phyloP scores from a whole-genome alignment of 371 early-diverging fungal genomes.

The Coemansia sp. region DNA sequence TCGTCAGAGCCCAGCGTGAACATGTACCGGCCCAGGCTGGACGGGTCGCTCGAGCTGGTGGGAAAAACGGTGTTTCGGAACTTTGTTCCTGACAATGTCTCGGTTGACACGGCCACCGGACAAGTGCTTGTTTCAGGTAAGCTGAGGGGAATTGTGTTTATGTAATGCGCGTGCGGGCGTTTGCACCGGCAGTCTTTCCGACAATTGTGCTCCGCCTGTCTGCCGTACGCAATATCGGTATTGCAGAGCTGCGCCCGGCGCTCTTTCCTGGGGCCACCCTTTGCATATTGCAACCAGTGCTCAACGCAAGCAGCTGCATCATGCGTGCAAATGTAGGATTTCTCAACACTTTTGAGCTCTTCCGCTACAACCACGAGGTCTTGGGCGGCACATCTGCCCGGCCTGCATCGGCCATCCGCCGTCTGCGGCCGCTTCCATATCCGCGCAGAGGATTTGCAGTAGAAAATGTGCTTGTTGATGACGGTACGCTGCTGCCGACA shows the following conservation, averaged over 20 bases:
- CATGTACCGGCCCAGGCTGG: conserved; percentile 33
- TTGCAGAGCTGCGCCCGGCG: too few relatives aligned
- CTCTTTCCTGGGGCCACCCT: too few relatives aligned
- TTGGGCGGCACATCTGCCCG: conserved; percentile 38
- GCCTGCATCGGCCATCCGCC: conserved; percentile 42
- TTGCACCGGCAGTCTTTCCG: too few relatives aligned
- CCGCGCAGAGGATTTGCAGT: conserved; percentile 36
- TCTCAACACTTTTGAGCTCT: conserved; percentile 36
- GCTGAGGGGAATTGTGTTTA: conserved; percentile 6
- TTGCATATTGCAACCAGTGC: too few relatives aligned
- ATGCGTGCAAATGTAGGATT: conserved; percentile 20
- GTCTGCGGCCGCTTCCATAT: conserved; percentile 32
- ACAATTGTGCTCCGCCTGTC: too few relatives aligned
- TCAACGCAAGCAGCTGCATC: too few relatives aligned
- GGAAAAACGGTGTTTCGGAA: conserved; percentile 39
- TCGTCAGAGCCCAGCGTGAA: conserved; percentile 50
- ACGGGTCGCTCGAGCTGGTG: conserved; percentile 33
- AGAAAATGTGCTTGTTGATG: conserved; percentile 49
- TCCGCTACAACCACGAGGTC: conserved; percentile 37
- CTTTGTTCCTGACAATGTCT: conserved; percentile 53
- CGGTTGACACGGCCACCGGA: conserved; percentile 49
- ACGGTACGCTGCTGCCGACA: conserved; percentile 49
- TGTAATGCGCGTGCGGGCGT: not conserved
- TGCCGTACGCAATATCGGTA: too few relatives aligned
- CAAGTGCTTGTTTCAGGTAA: conserved; percentile 50